Conservation (phyloP, 73 alveolate genomes). For the Diophrys appendiculata region DNA sequence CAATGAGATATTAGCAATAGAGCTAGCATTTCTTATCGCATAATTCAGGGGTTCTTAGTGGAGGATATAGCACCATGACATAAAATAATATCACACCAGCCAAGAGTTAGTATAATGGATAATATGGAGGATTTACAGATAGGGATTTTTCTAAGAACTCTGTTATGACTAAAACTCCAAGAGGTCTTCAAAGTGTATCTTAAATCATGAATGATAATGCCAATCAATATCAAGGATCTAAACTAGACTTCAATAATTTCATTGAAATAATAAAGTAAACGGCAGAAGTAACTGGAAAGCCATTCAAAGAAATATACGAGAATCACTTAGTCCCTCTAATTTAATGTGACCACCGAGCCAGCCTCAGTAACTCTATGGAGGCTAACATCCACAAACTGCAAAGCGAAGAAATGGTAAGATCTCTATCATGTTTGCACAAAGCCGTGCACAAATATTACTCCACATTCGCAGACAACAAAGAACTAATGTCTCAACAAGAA, state of each 20-base stretch:
- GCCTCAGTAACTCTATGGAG: not conserved
- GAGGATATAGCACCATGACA: no score
- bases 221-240: constrained; percentile 86
- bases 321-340: not conserved
- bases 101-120: no score
- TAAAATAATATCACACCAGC: no score
- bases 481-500: not conserved
- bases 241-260: not conserved
- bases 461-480: not conserved
- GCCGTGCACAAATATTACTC: not conserved
- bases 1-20: no score
- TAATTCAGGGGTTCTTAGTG: no score
- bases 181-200: no score
- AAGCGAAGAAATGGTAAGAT: not conserved
- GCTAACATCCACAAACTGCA: not conserved
- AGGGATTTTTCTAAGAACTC: no score
- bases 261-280: not conserved
- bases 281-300: not conserved
- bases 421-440: not conserved
- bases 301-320: not conserved
- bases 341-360: not conserved
- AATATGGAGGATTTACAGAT: no score
- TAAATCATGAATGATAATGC: constrained; percentile 40
- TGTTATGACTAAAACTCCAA: no score
- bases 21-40: no score